Percentiles rank a stretch among this genome's conserved stretches.
These are phyloP conservation scores for Lyophyllum shimeji DNA, from an alignment of 768 basidiomycete genomes.

Conservation along the genomic window DNA sequence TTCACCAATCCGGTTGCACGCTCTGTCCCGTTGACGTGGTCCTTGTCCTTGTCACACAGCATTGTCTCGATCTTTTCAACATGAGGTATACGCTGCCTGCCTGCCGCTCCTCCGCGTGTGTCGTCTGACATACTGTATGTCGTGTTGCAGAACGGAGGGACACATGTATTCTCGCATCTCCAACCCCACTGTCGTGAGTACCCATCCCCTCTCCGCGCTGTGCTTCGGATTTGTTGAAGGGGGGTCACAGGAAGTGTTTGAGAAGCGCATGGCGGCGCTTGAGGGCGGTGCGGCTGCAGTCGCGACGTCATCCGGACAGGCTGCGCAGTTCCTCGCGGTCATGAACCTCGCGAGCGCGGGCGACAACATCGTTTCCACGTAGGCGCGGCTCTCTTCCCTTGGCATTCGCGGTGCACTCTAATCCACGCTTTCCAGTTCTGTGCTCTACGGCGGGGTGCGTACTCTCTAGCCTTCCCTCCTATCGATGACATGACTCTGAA, in stretches of 20 bases:
- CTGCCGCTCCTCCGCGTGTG: background rate
- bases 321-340: slow-evolving; percentile 76
- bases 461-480: background rate
- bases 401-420: slow-evolving; percentile 1
- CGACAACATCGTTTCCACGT: slow-evolving; percentile 80
- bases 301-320: slow-evolving; percentile 71
- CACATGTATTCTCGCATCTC: slow-evolving; percentile 69
- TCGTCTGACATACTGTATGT: background rate
- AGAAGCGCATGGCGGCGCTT: slow-evolving; percentile 75
- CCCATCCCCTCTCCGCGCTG: background rate
- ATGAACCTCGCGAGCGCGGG: slow-evolving; percentile 58
- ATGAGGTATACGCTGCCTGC: slow-evolving; percentile 38
- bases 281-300: slow-evolving; percentile 79
- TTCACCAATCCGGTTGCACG: background rate
- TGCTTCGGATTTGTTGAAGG: background rate
- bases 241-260: slow-evolving; percentile 63
- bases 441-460: slow-evolving; percentile 61
- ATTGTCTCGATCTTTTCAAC: slow-evolving; percentile 72
- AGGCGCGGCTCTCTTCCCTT: slow-evolving; percentile 21
- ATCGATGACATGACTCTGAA: background rate
- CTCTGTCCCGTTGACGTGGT: too few species aligned
- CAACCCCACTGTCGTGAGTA: slow-evolving; percentile 63
- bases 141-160: slow-evolving; percentile 42
- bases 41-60: slow-evolving; percentile 34
- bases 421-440: slow-evolving; percentile 46